phyloP scores from a whole-genome alignment of 2,329 filamentous ascomycete genomes.

The Elsinoe batatas region DNA sequence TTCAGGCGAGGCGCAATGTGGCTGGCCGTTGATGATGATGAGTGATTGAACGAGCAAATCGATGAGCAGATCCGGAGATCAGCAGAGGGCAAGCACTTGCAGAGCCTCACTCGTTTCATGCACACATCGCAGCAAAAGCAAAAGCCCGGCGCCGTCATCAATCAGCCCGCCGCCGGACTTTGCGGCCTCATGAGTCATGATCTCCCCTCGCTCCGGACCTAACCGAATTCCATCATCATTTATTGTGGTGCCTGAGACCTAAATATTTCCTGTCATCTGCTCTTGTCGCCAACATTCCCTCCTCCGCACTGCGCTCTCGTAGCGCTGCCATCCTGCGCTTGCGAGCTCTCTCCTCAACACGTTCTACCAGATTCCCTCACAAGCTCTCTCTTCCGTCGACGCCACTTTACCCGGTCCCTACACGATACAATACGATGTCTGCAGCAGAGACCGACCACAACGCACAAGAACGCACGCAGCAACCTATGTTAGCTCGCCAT shows the following conservation, averaged over 20 bases:
- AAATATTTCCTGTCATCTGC: background rate
- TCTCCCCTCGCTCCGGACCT: background rate
- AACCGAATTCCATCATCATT: conserved; percentile 7
- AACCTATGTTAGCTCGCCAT: conserved; percentile 28
- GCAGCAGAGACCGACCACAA: conserved; percentile 20
- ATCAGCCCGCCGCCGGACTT: conserved; percentile 1
- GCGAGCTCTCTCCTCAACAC: background rate
- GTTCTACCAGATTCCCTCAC: background rate
- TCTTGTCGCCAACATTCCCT: conserved; percentile 9
- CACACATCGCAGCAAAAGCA: no score
- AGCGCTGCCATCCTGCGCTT: background rate
- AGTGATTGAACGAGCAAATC: background rate
- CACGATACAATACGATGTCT: conserved; percentile 25
- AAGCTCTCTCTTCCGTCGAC: background rate
- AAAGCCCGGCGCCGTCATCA: background rate
- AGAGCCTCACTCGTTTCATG: background rate
- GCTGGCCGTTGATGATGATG: conserved; percentile 7
- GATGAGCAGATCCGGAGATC: no score
- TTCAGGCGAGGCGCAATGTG: conserved; percentile 2
- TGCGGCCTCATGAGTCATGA: background rate
- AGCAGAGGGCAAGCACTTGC: background rate
- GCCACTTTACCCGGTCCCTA: conserved; percentile 1
- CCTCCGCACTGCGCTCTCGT: conserved; percentile 9
- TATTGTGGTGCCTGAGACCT: conserved; percentile 6
- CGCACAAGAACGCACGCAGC: conserved; percentile 19